Conservation (phyloP, 306 rosid species). For the Acmispon strigosus region DNA sequence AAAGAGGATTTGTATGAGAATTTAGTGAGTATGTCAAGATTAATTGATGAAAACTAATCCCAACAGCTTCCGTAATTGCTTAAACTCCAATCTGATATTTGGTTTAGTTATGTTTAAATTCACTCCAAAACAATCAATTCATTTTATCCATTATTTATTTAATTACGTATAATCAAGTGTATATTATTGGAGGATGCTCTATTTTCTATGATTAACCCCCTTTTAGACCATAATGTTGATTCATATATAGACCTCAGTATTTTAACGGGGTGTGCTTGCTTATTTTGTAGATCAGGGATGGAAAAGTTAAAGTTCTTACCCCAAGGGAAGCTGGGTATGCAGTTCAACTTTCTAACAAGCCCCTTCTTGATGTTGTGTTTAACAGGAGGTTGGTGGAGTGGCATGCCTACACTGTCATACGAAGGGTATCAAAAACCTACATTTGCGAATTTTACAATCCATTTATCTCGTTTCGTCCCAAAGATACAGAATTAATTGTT, state of each 20-base stretch:
- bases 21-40: too few relatives aligned
- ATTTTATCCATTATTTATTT: too few relatives aligned
- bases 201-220: neutral
- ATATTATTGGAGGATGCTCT: neutral
- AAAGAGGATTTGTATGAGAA: too few relatives aligned
- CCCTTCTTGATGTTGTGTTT: constrained; percentile 60
- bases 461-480: constrained; percentile 28
- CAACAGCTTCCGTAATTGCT: too few relatives aligned
- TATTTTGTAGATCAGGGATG: constrained; percentile 63
- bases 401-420: constrained; percentile 71
- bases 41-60: too few relatives aligned
- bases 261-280: constrained; percentile 8
- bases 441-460: constrained; percentile 10
- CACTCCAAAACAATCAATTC: too few relatives aligned
- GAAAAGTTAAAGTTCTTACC: constrained; percentile 66
- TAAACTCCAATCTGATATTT: too few relatives aligned
- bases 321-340: constrained; percentile 96
- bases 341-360: constrained; percentile 79
- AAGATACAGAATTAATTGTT: constrained; percentile 77
- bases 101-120: too few relatives aligned
- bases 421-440: constrained; percentile 37
- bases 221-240: neutral
- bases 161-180: neutral
- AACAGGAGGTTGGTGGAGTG: constrained; percentile 99
- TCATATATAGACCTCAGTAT: neutral